Evolutionary conservation across 208 protist genomes (phyloP).

Genomic region (Hexamita inflata): DNA sequence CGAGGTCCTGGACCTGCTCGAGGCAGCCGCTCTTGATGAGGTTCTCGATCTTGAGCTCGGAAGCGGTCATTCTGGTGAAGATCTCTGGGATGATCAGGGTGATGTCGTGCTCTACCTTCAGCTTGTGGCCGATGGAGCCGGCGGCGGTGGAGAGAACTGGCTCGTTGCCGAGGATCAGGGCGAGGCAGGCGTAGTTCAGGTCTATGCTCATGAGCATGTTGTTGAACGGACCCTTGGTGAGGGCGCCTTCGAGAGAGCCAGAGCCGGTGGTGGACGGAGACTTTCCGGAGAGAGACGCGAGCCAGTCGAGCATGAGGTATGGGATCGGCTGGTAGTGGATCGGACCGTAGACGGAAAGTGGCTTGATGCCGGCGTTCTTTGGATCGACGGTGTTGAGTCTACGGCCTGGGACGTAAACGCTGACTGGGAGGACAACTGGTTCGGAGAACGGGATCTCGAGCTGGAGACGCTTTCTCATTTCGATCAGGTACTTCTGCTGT

Average conservation of each 20-base stretch:
- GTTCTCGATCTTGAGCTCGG: conserved; percentile 34
- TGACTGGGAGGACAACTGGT: conserved; percentile 35
- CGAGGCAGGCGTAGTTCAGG: conserved; percentile 34
- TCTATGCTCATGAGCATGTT: conserved; percentile 31
- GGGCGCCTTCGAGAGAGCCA: conserved; percentile 46
- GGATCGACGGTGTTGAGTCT: conserved; percentile 40
- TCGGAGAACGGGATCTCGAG: conserved; percentile 7
- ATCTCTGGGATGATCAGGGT: conserved; percentile 48
- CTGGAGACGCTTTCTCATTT: conserved; percentile 21
- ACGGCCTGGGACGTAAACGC: conserved; percentile 34
- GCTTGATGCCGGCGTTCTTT: not conserved
- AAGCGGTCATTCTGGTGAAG: conserved; percentile 36
- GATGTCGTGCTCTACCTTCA: conserved; percentile 44
- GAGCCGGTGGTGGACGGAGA: conserved; percentile 48
- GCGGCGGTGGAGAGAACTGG: conserved; percentile 32
- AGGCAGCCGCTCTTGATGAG: conserved; percentile 34
- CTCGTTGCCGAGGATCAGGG: conserved; percentile 17
- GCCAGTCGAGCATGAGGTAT: conserved; percentile 46
- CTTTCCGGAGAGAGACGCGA: conserved; percentile 44
- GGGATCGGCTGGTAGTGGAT: conserved; percentile 50
- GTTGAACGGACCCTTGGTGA: conserved; percentile 54
- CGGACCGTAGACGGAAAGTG: conserved; percentile 39
- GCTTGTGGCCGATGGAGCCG: conserved; percentile 33
- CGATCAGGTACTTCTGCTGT: conserved; percentile 28
- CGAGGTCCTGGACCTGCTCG: conserved; percentile 45